Evolutionary conservation across 2,329 filamentous ascomycete species (phyloP), one percentile per base, ranked within the genome.

Genomic region (Rosellinia necatrix): DNA sequence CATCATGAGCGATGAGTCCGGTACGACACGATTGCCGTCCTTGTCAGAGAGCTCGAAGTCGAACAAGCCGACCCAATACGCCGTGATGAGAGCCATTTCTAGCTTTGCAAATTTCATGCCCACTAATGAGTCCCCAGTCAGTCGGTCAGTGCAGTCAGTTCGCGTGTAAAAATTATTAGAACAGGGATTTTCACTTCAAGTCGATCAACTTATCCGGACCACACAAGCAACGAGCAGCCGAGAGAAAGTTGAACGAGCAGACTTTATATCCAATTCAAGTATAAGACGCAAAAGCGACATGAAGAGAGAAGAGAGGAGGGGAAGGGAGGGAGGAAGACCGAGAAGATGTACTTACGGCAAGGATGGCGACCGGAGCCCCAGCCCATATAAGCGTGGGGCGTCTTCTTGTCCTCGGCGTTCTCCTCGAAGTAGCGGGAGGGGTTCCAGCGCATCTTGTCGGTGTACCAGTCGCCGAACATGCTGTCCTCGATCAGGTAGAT

Each of bases 81-180:
- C 76, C 0, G 74, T 74, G 53, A 81, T 79, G 49, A 81, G 61
- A 42, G 76, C 76, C 58, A 75, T 75, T 63, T 81, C 78, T 2
- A 81, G 68, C 62, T 80, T 79, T 1, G 79, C 78, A 59, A 81
- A 81, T 49, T 49, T 61, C 66, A 65, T 67, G 15, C 66, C 50
- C 71, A 74, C 73, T 68, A 51, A 17, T 29, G 6, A 37, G 38
- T 22, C 22, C 2, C 17, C 29, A n/a, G 12, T 56, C 13, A 59
- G 53, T 32, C 42, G 25, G 17, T 30, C 17, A 0, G 2, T 32
- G n/a, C 6, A 19, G 8, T 12, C 9, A 37, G 13, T 8, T 2
- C 15, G 10, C 12, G n/a, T 13, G 9, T 32, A 32, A 12, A 9
- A 32, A 32, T 12, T 32, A 3, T 32, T 32, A 12, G n/a, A 32